A percentile compares a stretch with the other conserved stretches of the same genome.
Evolutionary conservation across 1,284 basidiomycete genomes (phyloP).

Genomic region (Cutaneotrichosporon arboriforme): DNA sequence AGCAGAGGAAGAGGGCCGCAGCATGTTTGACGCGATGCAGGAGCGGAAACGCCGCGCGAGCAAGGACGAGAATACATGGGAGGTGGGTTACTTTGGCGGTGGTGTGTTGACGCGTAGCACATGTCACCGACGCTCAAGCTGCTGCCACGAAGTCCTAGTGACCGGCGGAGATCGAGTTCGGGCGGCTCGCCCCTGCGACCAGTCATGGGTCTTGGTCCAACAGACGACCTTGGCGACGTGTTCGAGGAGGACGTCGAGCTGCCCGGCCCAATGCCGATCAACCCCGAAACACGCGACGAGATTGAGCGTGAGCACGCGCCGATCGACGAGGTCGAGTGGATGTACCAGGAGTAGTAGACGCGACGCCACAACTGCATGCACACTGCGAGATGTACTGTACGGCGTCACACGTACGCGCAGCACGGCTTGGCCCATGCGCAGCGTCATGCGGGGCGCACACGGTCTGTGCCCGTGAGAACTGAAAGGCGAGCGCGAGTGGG

Average conservation of each 20-base stretch:
- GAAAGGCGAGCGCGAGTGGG: too few species aligned
- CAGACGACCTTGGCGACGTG: constrained; percentile 58
- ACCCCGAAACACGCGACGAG: constrained; percentile 40
- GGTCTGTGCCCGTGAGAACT: too few species aligned
- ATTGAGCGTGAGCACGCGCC: constrained; percentile 41
- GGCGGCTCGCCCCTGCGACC: constrained; percentile 69
- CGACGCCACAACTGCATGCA: too few species aligned
- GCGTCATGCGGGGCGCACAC: too few species aligned
- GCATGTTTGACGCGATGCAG: constrained; percentile 51
- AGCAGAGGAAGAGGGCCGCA: constrained; percentile 54
- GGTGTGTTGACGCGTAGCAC: constrained; percentile 55
- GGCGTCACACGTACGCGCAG: too few species aligned
- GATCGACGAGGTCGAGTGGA: constrained; percentile 47
- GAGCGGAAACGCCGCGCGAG: constrained; percentile 34
- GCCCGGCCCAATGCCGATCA: constrained; percentile 65
- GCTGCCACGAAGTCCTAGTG: constrained; percentile 77
- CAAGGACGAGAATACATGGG: constrained; percentile 76
- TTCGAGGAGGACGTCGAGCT: constrained; percentile 56
- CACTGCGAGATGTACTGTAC: too few species aligned
- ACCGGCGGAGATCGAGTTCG: constrained; percentile 61
- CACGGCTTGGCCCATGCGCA: too few species aligned
- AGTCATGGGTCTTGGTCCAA: constrained; percentile 64
- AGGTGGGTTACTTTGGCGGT: constrained; percentile 55
- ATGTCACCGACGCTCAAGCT: constrained; percentile 91
- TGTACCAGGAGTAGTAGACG: too few species aligned